Evolutionary conservation across 768 basidiomycete species (phyloP), one percentile per base, ranked within the genome.

Genomic region (Dentipellis fragilis): DNA sequence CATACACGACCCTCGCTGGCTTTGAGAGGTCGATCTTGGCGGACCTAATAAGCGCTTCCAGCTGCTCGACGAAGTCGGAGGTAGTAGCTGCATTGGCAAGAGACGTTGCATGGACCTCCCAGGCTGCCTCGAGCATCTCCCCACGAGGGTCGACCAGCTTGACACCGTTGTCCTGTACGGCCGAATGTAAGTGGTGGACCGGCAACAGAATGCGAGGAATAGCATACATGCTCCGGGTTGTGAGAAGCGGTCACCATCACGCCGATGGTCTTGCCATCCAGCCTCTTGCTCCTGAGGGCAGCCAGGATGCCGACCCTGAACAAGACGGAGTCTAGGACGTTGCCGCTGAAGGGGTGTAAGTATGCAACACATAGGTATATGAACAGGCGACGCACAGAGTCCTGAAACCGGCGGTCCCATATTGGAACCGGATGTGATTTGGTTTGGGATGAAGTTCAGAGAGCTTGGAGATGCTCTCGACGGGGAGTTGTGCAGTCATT

Each of bases 231-330:
- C 67, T 94, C 94, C n/a, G 96, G 95, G 68, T 99, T 99, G 71
- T 99, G 96, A n/a, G 93, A 95, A 2, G 96, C 96, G 38, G 96
- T 99, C 67, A 99, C 86, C 96, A 99, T 98, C 19, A 98, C 90
- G 14, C 96, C 96, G 63, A 99, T 88, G 22, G 85, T 86, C 67
- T 85, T 87, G 23, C 96, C 93, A 66, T 87, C 85, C n/a, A 93
- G 77, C 59, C 82, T 85, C 74, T 87, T 96, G 72, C 93, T 97
- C 56, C 96, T 75, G 51, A 99, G 76, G 6, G 80, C 89, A 47
- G 96, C 96, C 16, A 99, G 74, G 40, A 98, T 72, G 10, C 92
- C 96, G 12, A 95, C 87, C 62, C 93, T 81, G 74, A 96, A 97
- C 60, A 99, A 76, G n/a, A 95, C 93, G 10, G 87, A 87, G 64